These are phyloP conservation scores for Sporothrix mexicana DNA, from an alignment of 2,329 filamentous ascomycete genomes.

Conservation along the genomic window DNA sequence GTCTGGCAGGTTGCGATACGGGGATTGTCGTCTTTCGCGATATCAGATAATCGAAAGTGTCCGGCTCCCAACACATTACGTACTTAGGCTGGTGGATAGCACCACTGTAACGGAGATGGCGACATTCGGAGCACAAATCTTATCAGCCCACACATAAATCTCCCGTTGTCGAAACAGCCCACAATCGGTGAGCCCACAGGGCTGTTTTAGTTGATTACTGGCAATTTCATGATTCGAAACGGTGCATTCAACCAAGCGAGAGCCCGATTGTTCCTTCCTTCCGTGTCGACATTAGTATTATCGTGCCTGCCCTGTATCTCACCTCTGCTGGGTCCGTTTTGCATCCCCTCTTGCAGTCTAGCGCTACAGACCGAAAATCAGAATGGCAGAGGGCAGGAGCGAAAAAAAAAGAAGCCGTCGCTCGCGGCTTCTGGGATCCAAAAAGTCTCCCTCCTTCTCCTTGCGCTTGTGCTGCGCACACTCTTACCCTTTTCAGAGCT, in stretches of 20 bases:
- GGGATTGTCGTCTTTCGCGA: neutral
- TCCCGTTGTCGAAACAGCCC: neutral
- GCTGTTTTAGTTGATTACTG: slow-evolving; percentile 5
- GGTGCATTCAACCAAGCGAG: neutral
- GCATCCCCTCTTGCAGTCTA: slow-evolving; percentile 6
- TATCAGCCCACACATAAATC: neutral
- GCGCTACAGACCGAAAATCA: neutral
- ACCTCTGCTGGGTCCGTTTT: neutral
- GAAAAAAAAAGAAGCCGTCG: slow-evolving; percentile 22
- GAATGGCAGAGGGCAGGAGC: too few relatives aligned
- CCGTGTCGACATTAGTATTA: neutral
- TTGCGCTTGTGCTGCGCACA: neutral
- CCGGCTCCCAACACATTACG: neutral
- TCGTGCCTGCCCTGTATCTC: neutral
- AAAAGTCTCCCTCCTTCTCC: neutral
- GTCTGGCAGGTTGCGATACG: neutral
- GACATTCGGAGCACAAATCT: slow-evolving; percentile 30
- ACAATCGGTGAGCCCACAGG: slow-evolving; percentile 17
- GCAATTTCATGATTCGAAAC: neutral
- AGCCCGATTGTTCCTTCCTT: neutral
- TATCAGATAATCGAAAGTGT: neutral
- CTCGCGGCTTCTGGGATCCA: slow-evolving; percentile 25
- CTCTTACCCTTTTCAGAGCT: slow-evolving; percentile 10
- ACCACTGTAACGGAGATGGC: slow-evolving; percentile 28
- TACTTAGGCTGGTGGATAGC: slow-evolving; percentile 23